These are phyloP conservation scores for Salvia hispanica DNA, from an alignment of 257 asterid species.

Conservation along the genomic window DNA sequence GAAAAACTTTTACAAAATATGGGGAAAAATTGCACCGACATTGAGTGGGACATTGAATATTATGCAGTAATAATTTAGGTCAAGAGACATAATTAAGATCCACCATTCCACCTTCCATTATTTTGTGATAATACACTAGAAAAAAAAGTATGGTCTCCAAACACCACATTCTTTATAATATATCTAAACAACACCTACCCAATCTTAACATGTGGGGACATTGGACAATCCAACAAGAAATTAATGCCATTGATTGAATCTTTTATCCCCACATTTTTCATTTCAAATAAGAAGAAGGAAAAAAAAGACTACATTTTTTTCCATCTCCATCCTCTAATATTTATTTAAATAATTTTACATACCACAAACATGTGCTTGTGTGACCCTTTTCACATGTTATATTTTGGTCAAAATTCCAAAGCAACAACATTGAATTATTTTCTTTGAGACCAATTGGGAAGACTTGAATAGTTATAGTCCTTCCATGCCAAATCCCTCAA, in stretches of 20 bases:
- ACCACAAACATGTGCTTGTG: neutral
- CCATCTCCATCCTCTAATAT: neutral
- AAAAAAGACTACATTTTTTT: no score
- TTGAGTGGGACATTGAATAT: constrained; percentile 16
- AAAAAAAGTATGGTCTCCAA: constrained; percentile 36
- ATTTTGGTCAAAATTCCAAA: no score
- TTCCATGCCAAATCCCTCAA: no score
- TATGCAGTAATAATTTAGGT: constrained; percentile 26
- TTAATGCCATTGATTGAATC: constrained; percentile 27
- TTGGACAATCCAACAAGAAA: constrained; percentile 18
- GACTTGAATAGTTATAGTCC: no score
- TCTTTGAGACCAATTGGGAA: no score
- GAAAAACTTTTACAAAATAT: no score
- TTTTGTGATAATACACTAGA: constrained; percentile 31
- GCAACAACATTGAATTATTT: no score
- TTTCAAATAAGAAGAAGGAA: neutral
- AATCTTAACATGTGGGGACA: constrained; percentile 47
- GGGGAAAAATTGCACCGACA: constrained; percentile 35
- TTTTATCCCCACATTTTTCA: constrained; percentile 23
- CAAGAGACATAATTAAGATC: constrained; percentile 36
- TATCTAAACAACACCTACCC: constrained; percentile 31
- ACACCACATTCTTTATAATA: constrained; percentile 29
- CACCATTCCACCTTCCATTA: constrained; percentile 37
- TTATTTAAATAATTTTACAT: neutral
- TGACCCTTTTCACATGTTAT: neutral